Conservation (phyloP, 768 basidiomycete species). For the Termitomyces sp. region DNA sequence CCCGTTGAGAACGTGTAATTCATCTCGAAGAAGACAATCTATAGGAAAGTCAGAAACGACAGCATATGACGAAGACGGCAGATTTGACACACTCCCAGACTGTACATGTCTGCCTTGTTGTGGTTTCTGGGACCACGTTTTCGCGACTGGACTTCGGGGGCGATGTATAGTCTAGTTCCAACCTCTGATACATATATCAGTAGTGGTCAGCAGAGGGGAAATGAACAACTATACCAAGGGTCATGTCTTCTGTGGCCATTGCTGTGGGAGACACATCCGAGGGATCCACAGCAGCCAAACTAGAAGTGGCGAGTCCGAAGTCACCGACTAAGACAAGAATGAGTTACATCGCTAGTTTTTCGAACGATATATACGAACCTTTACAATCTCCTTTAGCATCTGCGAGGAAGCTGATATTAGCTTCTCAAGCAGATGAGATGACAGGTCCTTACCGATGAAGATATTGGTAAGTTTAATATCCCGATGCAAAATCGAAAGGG, state of each 20-base stretch:
- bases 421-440: background rate
- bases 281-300: slow-evolving; percentile 72
- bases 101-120: slow-evolving; percentile 91
- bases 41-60: background rate
- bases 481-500: slow-evolving; percentile 78
- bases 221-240: slow-evolving; percentile 45
- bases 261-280: slow-evolving; percentile 52
- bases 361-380: slow-evolving; percentile 30
- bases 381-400: slow-evolving; percentile 83
- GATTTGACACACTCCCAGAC: slow-evolving; percentile 67
- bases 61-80: background rate
- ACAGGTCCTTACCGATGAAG: slow-evolving; percentile 62
- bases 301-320: slow-evolving; percentile 87
- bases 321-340: slow-evolving; percentile 64
- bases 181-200: slow-evolving; percentile 48
- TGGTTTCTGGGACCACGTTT: slow-evolving; percentile 68
- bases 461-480: slow-evolving; percentile 95
- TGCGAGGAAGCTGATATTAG: slow-evolving; percentile 23
- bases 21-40: slow-evolving; percentile 99
- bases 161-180: slow-evolving; percentile 88
- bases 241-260: slow-evolving; percentile 60
- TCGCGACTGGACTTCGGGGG: slow-evolving; percentile 78
- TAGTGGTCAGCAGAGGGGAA: background rate
- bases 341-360: background rate
- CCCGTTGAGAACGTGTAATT: slow-evolving; percentile 79